phyloP scores from a whole-genome alignment of 2,329 filamentous ascomycete species.

The Colletotrichum sp. region DNA sequence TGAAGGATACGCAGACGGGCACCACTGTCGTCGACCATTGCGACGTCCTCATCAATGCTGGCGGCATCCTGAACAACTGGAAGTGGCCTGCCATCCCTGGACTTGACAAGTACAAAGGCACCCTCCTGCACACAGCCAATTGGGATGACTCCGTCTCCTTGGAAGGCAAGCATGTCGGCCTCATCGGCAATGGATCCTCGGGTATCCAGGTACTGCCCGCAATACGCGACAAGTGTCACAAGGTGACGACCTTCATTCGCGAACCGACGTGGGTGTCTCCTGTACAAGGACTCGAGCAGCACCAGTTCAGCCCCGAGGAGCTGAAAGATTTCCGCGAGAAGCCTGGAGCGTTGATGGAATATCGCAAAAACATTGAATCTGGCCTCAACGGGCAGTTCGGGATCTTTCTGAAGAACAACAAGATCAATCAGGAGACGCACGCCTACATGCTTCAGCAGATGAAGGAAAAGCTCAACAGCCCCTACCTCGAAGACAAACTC shows the following conservation, averaged over 20 bases:
- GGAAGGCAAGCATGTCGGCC: conserved; percentile 40
- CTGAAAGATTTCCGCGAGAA: conserved; percentile 42
- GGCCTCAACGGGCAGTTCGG: conserved; percentile 52
- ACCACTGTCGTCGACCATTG: conserved; percentile 39
- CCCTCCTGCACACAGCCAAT: conserved; percentile 56
- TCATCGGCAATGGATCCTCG: conserved; percentile 50
- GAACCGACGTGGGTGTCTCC: conserved; percentile 56
- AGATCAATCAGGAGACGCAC: conserved; percentile 43
- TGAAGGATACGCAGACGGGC: conserved; percentile 33
- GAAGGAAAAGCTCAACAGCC: conserved; percentile 38
- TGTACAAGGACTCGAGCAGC: conserved; percentile 43
- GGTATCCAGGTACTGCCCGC: conserved; percentile 52
- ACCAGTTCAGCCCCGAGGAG: conserved; percentile 46
- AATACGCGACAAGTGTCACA: conserved; percentile 46
- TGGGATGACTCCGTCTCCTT: conserved; percentile 52
- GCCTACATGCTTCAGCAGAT: conserved; percentile 43
- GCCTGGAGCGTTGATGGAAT: conserved; percentile 39
- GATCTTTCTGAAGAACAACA: conserved; percentile 47
- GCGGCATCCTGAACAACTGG: conserved; percentile 56
- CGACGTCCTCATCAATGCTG: conserved; percentile 54
- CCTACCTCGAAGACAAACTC: conserved; percentile 26
- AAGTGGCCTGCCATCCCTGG: conserved; percentile 57
- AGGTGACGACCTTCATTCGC: conserved; percentile 54
- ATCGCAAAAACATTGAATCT: conserved; percentile 49
- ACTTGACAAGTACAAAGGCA: conserved; percentile 49